A percentile compares a stretch with the other conserved stretches of the same genome.
phyloP scores from a whole-genome alignment of 2,329 filamentous ascomycete genomes.

The Ophiocordyceps camponoti-floridani region DNA sequence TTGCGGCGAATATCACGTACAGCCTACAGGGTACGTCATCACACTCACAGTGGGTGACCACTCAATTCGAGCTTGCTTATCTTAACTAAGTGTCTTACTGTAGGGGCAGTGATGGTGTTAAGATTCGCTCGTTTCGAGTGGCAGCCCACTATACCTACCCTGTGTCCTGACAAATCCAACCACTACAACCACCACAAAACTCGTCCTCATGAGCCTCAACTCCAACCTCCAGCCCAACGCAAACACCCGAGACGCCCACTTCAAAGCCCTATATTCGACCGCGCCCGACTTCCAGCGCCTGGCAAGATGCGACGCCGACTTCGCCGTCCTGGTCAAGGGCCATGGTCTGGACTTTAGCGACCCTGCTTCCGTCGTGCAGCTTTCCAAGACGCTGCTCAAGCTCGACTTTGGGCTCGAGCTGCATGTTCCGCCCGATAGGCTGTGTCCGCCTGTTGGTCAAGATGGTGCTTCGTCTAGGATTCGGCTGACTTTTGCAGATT shows the following conservation, averaged over 20 bases:
- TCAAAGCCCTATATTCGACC: conserved; percentile 19
- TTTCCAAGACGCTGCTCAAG: conserved; percentile 64
- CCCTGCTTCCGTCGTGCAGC: conserved; percentile 55
- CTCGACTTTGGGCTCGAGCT: conserved; percentile 57
- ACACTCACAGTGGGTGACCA: too few species aligned
- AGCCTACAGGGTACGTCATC: too few species aligned
- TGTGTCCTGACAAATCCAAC: too few species aligned
- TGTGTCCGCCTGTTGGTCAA: conserved; percentile 62
- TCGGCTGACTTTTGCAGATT: conserved; percentile 15
- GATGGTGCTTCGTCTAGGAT: background rate
- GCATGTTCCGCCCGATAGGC: conserved; percentile 54
- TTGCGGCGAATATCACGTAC: too few species aligned
- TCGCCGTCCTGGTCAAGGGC: conserved; percentile 20
- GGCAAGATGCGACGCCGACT: conserved; percentile 19
- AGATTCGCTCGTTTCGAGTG: too few species aligned
- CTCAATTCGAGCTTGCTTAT: too few species aligned
- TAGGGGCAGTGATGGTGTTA: too few species aligned
- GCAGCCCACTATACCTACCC: too few species aligned
- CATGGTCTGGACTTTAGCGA: conserved; percentile 63
- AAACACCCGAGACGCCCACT: conserved; percentile 15
- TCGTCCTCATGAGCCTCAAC: conserved; percentile 21
- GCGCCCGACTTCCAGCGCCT: conserved; percentile 26
- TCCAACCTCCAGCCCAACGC: conserved; percentile 9
- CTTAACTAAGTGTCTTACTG: too few species aligned
- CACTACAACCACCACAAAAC: conserved; percentile 5